phyloP scores from a whole-genome alignment of 371 early-diverging fungal genomes.

The Lichtheimia ramosa region DNA sequence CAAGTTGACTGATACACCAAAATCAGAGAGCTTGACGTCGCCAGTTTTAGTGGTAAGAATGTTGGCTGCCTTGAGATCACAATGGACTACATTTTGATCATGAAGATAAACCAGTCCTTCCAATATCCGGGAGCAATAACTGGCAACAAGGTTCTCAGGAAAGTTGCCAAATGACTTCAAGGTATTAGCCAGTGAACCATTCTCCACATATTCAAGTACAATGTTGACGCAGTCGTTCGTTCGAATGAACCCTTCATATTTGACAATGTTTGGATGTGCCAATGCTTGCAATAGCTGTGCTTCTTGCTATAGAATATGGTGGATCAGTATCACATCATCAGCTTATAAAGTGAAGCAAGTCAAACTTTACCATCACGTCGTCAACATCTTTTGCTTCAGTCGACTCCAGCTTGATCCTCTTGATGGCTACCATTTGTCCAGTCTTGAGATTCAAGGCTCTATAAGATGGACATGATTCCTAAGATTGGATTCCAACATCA shows the following conservation, averaged over 20 bases:
- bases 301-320: slow-evolving; percentile 52
- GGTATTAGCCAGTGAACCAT: slow-evolving; percentile 86
- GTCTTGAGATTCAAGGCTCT: slow-evolving; percentile 76
- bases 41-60: slow-evolving; percentile 90
- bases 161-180: slow-evolving; percentile 87
- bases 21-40: slow-evolving; percentile 89
- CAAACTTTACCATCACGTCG: slow-evolving; percentile 27
- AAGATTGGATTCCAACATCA: background rate
- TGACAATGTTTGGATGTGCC: slow-evolving; percentile 83
- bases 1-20: slow-evolving; percentile 85
- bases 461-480: slow-evolving; percentile 26
- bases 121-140: slow-evolving; percentile 85
- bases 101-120: slow-evolving; percentile 90
- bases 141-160: slow-evolving; percentile 84
- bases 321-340: no score
- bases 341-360: background rate
- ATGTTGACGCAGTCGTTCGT: slow-evolving; percentile 72
- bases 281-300: slow-evolving; percentile 68
- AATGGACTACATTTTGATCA: slow-evolving; percentile 81
- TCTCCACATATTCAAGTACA: slow-evolving; percentile 90
- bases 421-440: slow-evolving; percentile 86
- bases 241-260: slow-evolving; percentile 79
- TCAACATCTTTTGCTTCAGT: slow-evolving; percentile 50
- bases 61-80: slow-evolving; percentile 96
- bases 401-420: slow-evolving; percentile 70